Base-by-base conservation (phyloP, 768 basidiomycete species). In the Pulveroboletus sp. region DNA sequence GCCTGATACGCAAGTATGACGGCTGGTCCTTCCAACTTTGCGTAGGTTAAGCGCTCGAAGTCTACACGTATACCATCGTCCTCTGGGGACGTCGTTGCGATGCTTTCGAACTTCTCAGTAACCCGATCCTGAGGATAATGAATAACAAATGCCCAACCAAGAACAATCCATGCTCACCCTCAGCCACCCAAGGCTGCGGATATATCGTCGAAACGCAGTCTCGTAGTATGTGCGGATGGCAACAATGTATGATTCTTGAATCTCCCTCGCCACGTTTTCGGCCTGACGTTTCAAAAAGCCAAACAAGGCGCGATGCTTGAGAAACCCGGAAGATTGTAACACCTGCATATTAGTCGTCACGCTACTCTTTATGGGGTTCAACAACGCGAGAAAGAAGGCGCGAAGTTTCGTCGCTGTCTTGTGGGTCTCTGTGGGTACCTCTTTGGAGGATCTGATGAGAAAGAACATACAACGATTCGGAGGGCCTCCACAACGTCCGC, bases 291-390 rank as follows among this genome's bases (percentile, higher is more conserved):
- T 83, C 31, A 99, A 74, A 63, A 98, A 99, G 1, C 78, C 77
- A 59, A 83, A 97, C 49, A 98, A 74, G 8, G 87, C 73, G 40
- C 77, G 78, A 63, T 92, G 93, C 64, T 93, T 93, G 54, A 93
- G 68, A 31, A 97, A 76, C 4, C 93, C 76, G 1, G 89, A 85
- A 0, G 89, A 87, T 65, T 99, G 96, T 2, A 98, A 74, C 45
- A 96, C 83, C 60, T 93, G 89, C 74, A 98, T 83, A 64, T 98
- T 96, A 7, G 92, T 91, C 12, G 91, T 84, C 54, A 96, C 85
- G 56, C 83, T 92, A 35, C 71, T 73, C 49, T 85, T 82, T 46
- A 96, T 87, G 7, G 95, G 88, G 43, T 85, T 83, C 59, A 98
- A 78, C 19, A 96, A 70, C 2, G 83, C 78, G 19, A 93, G 74